Base-by-base conservation (phyloP, 257 asterid species). In the Plectranthus barbatus region DNA sequence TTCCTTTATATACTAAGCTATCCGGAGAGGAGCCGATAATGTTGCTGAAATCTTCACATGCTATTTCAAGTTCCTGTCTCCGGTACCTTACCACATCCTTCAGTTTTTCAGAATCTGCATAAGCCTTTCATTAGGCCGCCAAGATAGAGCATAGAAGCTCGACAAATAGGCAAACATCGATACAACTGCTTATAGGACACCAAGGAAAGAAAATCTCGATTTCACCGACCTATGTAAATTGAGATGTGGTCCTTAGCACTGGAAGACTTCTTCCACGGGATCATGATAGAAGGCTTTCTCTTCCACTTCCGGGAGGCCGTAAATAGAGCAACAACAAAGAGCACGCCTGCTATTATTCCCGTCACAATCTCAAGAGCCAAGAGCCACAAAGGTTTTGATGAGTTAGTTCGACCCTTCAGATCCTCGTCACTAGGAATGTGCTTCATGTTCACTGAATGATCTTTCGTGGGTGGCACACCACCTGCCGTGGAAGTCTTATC, bases 41-140 rank as follows among this genome's bases (percentile, higher is more conserved):
- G 73, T 92, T 92, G 81, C 98, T 92, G 74, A 92, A 92, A 73
- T 89, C 98, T 81, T 92, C 98, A 26, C 98, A 92, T 14, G 97
- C 97, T 15, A 73, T 79, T 69, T 81, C 95, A 34, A 92, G 95
- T 52, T 92, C 98, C 59, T 86, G 86, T 55, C 93, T 77, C 67
- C 80, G 80, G 72, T 84, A 86, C 72, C 79, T 81, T 18, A 42
- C 61, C 1, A 84, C 91, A 68, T 85, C 85, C 80, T 83, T 84
- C 71, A 89, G 81, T 72, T 74, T 45, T 49, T 82, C 97, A 5
- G 95, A 74, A 80, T 92, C 98, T 89, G 86, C 50, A 74, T 15
- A 60, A 36, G 49, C 33, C 48, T 17, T 56, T 69, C 33, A 31
- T 59, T 56, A 60, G 57, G 62, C 56, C 46, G 40, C 58, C 15